Percentiles rank a stretch among this genome's conserved stretches.
These are phyloP conservation scores for Carex parvula DNA, from an alignment of 176 grass and related monocot genomes.

Conservation along the genomic window DNA sequence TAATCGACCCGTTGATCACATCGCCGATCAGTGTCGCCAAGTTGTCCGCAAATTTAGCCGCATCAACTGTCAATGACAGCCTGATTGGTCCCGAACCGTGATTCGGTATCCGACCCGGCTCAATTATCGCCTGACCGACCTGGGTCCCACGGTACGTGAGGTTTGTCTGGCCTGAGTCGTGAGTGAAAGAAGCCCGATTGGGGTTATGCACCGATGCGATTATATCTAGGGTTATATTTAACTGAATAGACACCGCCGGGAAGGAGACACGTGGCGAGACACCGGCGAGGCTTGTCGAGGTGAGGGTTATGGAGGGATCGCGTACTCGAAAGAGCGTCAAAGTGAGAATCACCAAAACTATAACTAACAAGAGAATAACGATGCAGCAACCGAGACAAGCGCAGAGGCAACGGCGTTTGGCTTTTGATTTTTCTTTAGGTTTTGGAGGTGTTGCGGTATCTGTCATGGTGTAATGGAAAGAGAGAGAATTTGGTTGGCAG, in stretches of 20 bases:
- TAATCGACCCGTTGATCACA: constrained; percentile 49
- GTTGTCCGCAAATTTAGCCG: constrained; percentile 33
- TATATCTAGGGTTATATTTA: constrained; percentile 71
- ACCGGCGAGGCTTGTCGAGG: constrained; percentile 44
- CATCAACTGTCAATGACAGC: constrained; percentile 46
- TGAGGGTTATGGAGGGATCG: constrained; percentile 42
- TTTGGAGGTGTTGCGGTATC: constrained; percentile 15
- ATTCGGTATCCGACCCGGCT: constrained; percentile 36
- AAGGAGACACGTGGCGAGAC: constrained; percentile 31
- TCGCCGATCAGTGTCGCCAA: constrained; percentile 36
- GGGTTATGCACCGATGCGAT: constrained; percentile 59
- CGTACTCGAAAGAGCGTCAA: constrained; percentile 51
- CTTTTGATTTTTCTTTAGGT: neutral
- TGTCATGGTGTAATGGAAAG: constrained; percentile 23
- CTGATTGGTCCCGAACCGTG: constrained; percentile 31
- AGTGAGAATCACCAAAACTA: constrained; percentile 33
- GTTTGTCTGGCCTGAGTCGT: constrained; percentile 25
- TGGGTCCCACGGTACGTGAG: constrained; percentile 54
- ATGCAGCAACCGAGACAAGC: constrained; percentile 32
- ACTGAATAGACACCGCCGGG: constrained; percentile 29
- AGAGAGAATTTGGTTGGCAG: neutral
- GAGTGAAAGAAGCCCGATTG: constrained; percentile 57
- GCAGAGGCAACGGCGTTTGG: constrained; percentile 26
- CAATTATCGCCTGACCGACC: constrained; percentile 46
- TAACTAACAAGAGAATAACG: constrained; percentile 39